Evolutionary conservation across 148 eudicot species (phyloP), one percentile per base, ranked within the genome.

Genomic region (Chenopodium formosanum): DNA sequence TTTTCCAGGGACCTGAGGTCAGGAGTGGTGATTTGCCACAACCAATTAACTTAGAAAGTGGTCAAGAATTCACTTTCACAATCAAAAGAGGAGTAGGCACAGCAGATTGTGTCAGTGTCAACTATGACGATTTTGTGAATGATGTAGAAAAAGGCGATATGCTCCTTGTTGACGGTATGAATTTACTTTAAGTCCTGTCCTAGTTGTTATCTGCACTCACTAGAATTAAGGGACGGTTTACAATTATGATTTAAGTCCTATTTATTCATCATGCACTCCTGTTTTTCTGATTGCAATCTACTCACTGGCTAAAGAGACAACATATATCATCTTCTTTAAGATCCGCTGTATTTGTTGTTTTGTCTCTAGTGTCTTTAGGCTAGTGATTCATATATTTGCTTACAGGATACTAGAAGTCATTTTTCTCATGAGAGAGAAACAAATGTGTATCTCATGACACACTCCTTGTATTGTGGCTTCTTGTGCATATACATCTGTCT

Each of bases 1-100:
- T 60, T 52, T 88, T 78, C 47, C 88, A 97, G 99, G 99, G 99
- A 75, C 99, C 98, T 22, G 99, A 97, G 88, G 99, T 97, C 77
- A 90, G 99, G 85, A 97, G 99, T 89, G 99, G 99, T 53, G 99
- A 97, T 84, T 90, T 97, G 88, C 98, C 99, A 34, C 99, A 97
- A 79, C 98, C 99, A n/a, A 91, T 97, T 80, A 90, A 46, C 34
- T 83, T 97, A 83, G 67, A 74, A 82, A 85, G 84, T 78, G 99
- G 99, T 46, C 93, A 97, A 82, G 97, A 92, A 78, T 97, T 94
- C 85, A 97, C 93, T 78, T 97, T 97, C 87, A 97, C 99, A 4
- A 97, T 94, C 82, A 84, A 72, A 82, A 91, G 99, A 90, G 99
- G 99, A 72, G 98, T 97, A 58, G 93, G 98, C 86, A 94, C 93